These are phyloP conservation scores for Neofusicoccum kwambonambiense DNA, from an alignment of 2,329 filamentous ascomycete species.

Conservation along the genomic window DNA sequence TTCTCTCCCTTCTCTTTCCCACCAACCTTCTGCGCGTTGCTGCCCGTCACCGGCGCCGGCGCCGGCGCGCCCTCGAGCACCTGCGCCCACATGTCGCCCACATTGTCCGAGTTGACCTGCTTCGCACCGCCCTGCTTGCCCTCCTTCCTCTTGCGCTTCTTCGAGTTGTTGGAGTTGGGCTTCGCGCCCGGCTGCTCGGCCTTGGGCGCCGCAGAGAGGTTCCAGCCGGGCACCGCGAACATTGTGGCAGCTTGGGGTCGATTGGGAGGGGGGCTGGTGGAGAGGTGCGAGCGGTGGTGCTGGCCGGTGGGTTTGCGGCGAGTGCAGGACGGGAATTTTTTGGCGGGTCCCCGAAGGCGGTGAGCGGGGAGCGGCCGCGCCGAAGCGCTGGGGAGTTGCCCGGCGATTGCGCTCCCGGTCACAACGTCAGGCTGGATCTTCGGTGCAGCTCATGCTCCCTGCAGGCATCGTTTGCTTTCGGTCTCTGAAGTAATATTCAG, in stretches of 20 bases:
- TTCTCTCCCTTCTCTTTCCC: not conserved
- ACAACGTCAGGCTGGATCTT: too few relatives aligned
- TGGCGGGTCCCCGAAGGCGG: not conserved
- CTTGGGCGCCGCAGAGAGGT: slow-evolving; percentile 73
- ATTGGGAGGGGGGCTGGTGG: not conserved
- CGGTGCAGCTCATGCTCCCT: too few relatives aligned
- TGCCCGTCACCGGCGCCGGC: slow-evolving; percentile 39
- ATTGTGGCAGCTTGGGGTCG: slow-evolving; percentile 47
- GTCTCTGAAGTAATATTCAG: too few relatives aligned
- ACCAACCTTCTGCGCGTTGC: slow-evolving; percentile 36
- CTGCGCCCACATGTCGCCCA: slow-evolving; percentile 74
- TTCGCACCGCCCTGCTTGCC: slow-evolving; percentile 51
- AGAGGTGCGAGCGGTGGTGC: not conserved
- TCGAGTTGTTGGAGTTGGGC: slow-evolving; percentile 33
- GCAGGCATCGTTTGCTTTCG: too few relatives aligned
- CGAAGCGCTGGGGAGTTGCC: not conserved
- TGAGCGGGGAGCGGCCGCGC: not conserved
- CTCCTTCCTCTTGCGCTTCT: slow-evolving; percentile 56
- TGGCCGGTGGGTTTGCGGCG: too few relatives aligned
- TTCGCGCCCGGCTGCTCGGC: slow-evolving; percentile 54
- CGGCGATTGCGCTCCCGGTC: too few relatives aligned
- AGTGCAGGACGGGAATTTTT: not conserved
- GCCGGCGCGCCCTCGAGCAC: slow-evolving; percentile 64
- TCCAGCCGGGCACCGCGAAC: slow-evolving; percentile 96
- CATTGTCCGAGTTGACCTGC: slow-evolving; percentile 65